These are phyloP conservation scores for Pseudogymnoascus sp. DNA, from an alignment of 2,329 filamentous ascomycete genomes.

Conservation along the genomic window DNA sequence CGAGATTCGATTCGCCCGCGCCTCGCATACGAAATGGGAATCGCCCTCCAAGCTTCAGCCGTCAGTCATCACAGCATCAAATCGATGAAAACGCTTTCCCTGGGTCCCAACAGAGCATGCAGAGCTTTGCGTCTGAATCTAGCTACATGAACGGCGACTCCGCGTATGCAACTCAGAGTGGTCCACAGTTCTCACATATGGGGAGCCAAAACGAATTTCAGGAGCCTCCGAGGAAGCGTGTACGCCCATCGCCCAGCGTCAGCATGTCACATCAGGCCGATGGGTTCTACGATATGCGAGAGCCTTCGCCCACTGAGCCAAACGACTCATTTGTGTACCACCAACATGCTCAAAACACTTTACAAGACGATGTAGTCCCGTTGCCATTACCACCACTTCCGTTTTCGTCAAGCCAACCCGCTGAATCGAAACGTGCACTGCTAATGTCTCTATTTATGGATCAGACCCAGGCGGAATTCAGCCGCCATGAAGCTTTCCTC, in stretches of 20 bases:
- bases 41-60: slow-evolving; percentile 60
- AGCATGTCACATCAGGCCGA: slow-evolving; percentile 30
- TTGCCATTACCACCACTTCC: slow-evolving; percentile 58
- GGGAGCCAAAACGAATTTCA: slow-evolving; percentile 39
- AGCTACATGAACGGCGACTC: slow-evolving; percentile 60
- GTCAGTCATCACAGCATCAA: slow-evolving; percentile 64
- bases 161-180: slow-evolving; percentile 54
- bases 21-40: slow-evolving; percentile 55
- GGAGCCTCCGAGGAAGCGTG: slow-evolving; percentile 77
- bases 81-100: slow-evolving; percentile 47
- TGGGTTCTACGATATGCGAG: slow-evolving; percentile 49
- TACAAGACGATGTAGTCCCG: slow-evolving; percentile 43
- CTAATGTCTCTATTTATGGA: slow-evolving; percentile 80
- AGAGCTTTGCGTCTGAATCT: slow-evolving; percentile 64
- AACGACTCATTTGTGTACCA: slow-evolving; percentile 69
- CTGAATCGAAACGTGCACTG: slow-evolving; percentile 71
- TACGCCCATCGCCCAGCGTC: slow-evolving; percentile 49
- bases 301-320: slow-evolving; percentile 63
- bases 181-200: slow-evolving; percentile 28
- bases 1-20: slow-evolving; percentile 79
- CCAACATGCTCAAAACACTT: slow-evolving; percentile 37
- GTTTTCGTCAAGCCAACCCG: slow-evolving; percentile 51
- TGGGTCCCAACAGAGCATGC: slow-evolving; percentile 73
- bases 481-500: slow-evolving; percentile 67
- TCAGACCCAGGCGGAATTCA: slow-evolving; percentile 57